phyloP scores from a whole-genome alignment of 2,329 filamentous ascomycete species.

The Lachnellula arida region DNA sequence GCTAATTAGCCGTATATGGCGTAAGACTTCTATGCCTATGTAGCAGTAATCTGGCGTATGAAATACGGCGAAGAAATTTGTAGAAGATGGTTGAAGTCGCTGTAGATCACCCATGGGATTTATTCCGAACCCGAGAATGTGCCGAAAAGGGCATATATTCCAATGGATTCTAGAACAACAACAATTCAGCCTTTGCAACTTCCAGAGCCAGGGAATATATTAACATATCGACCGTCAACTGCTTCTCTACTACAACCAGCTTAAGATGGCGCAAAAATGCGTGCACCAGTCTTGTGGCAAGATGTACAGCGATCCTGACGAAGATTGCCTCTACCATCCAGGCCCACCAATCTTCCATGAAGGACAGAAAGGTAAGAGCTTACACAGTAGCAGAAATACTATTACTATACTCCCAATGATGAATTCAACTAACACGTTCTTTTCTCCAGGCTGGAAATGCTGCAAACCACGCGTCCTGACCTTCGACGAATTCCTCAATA shows the following conservation, averaged over 20 bases:
- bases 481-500: constrained; percentile 95
- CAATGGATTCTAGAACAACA: neutral
- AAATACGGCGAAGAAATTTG: too few species aligned
- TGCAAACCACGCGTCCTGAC: constrained; percentile 95
- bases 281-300: constrained; percentile 96
- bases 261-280: constrained; percentile 64
- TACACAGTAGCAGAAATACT: neutral
- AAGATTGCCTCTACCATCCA: constrained; percentile 87
- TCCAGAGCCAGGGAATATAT: neutral
- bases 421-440: neutral
- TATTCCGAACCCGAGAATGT: too few species aligned
- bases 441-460: constrained; percentile 82
- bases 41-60: too few species aligned
- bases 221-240: neutral
- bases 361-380: constrained; percentile 84
- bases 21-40: too few species aligned
- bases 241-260: neutral
- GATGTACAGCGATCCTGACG: constrained; percentile 72
- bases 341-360: constrained; percentile 95
- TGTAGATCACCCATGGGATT: too few species aligned
- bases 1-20: too few species aligned
- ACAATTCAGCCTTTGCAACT: neutral
- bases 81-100: too few species aligned
- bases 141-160: too few species aligned
- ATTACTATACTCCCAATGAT: neutral